These are phyloP conservation scores for Fusarium siculi DNA, from an alignment of 2,329 filamentous ascomycete species.

Conservation along the genomic window DNA sequence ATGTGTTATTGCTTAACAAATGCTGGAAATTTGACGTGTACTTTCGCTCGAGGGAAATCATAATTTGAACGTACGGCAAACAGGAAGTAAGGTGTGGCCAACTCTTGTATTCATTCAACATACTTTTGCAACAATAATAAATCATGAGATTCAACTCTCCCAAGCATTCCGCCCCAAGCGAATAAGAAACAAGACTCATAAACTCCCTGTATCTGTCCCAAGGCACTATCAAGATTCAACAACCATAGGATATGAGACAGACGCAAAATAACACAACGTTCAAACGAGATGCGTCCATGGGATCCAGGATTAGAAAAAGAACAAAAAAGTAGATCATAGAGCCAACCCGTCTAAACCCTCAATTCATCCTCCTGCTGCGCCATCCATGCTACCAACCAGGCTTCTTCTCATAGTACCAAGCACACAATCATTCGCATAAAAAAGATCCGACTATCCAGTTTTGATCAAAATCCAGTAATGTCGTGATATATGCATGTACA, in stretches of 20 bases:
- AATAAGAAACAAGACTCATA: not conserved
- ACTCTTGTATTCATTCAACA: slow-evolving; percentile 27
- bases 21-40: not conserved
- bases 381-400: not conserved
- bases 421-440: not conserved
- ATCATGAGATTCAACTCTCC: not conserved
- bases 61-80: not conserved
- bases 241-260: not conserved
- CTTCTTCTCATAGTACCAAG: not conserved
- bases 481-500: not conserved
- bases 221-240: not conserved
- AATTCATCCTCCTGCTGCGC: not conserved
- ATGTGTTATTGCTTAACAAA: not conserved
- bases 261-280: not conserved
- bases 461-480: slow-evolving; percentile 1
- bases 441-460: not conserved
- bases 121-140: slow-evolving; percentile 25
- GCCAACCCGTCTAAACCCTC: not conserved
- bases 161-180: not conserved
- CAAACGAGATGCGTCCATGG: slow-evolving; percentile 11
- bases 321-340: not conserved
- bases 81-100: not conserved
- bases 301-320: not conserved
- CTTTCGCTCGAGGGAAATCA: not conserved
- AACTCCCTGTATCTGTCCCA: slow-evolving; percentile 15